A percentile compares a stretch with the other conserved stretches of the same genome.
Evolutionary conservation across 2,329 filamentous ascomycete species (phyloP).

Genomic region (Cylindrodendrum hubeiense): DNA sequence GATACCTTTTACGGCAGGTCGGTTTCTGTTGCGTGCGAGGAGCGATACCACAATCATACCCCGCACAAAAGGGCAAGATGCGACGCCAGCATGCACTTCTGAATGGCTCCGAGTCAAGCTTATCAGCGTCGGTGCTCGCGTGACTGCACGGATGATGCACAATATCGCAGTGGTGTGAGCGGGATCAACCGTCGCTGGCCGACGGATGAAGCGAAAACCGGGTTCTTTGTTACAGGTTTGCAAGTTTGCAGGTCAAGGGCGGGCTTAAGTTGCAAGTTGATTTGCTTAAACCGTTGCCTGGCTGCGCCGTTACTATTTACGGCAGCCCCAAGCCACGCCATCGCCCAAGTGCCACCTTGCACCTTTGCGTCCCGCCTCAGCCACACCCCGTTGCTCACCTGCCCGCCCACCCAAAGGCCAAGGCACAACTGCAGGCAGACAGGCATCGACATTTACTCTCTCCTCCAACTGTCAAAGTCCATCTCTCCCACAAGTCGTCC

Average conservation of each 20-base stretch:
- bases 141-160: slow-evolving; percentile 1
- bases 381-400: slow-evolving; percentile 15
- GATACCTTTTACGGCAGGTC: background rate
- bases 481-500: slow-evolving; percentile 6
- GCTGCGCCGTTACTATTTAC: slow-evolving; percentile 9
- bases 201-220: background rate
- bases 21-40: background rate
- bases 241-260: background rate
- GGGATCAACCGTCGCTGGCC: slow-evolving; percentile 7
- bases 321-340: slow-evolving; percentile 11
- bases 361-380: slow-evolving; percentile 31
- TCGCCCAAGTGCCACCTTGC: slow-evolving; percentile 38
- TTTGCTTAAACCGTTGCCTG: background rate
- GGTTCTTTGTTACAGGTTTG: background rate
- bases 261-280: background rate
- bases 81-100: background rate
- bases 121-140: slow-evolving; percentile 11
- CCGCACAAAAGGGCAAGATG: background rate
- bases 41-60: background rate
- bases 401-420: slow-evolving; percentile 17
- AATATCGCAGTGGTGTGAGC: slow-evolving; percentile 13
- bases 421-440: slow-evolving; percentile 35
- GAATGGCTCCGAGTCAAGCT: slow-evolving; percentile 5
- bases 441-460: slow-evolving; percentile 37
- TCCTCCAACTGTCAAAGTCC: slow-evolving; percentile 10